Evolutionary conservation across 2,329 filamentous ascomycete genomes (phyloP).

Genomic region (Fusarium sp.): DNA sequence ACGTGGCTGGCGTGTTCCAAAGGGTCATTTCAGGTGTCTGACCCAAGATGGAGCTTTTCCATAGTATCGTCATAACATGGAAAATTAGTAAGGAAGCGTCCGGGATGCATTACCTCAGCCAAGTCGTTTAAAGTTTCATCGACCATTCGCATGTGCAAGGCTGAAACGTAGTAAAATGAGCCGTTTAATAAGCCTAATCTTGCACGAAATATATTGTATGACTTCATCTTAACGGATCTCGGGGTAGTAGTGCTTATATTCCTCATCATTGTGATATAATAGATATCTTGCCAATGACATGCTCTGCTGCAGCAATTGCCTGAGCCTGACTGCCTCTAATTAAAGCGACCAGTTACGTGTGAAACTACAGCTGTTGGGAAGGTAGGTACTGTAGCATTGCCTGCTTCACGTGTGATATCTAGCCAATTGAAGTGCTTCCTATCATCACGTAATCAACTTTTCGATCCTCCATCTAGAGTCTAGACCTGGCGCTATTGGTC

Average conservation of each 20-base stretch:
- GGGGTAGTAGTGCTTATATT: neutral
- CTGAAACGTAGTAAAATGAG: constrained; percentile 24
- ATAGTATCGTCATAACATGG: constrained; percentile 4
- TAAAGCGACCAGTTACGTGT: constrained; percentile 3
- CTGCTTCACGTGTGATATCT: constrained; percentile 24
- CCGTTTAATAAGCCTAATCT: too few relatives aligned
- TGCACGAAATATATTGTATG: too few relatives aligned
- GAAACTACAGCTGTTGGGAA: constrained; percentile 1
- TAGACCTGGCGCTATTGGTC: constrained; percentile 12
- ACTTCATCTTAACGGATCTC: too few relatives aligned
- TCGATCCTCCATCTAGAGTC: constrained; percentile 10
- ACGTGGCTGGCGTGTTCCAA: neutral
- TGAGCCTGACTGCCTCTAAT: neutral
- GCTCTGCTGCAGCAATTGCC: too few relatives aligned
- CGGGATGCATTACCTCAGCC: constrained; percentile 5
- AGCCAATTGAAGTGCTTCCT: constrained; percentile 32
- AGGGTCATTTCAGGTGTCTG: neutral
- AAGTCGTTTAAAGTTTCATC: constrained; percentile 6
- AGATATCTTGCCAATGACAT: too few relatives aligned
- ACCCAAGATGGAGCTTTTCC: neutral
- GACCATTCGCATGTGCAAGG: constrained; percentile 13
- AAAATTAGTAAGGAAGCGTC: neutral
- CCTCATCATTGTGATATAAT: neutral
- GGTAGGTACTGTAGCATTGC: too few relatives aligned
- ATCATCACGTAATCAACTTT: constrained; percentile 1